These are phyloP conservation scores for Cyberlindnera veronae DNA, from an alignment of 805 yeast species.

Conservation along the genomic window DNA sequence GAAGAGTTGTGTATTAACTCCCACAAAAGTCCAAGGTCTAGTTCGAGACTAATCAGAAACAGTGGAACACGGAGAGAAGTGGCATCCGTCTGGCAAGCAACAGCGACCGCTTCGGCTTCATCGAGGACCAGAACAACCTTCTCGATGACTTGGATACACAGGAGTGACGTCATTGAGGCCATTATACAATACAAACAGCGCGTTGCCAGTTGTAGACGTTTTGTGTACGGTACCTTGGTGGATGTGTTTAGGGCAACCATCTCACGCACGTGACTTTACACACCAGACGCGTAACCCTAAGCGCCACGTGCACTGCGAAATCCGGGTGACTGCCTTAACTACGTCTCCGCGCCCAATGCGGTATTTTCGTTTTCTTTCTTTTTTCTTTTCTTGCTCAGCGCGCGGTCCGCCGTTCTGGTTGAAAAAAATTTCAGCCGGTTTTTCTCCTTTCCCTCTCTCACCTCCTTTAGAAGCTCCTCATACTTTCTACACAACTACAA, in stretches of 20 bases:
- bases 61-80: constrained; percentile 17
- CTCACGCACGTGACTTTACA: constrained; percentile 1
- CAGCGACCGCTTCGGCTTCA: constrained; percentile 33
- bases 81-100: constrained; percentile 23
- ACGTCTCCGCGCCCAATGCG: neutral
- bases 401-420: constrained; percentile 1
- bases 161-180: constrained; percentile 4
- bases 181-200: neutral
- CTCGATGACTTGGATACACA: constrained; percentile 37
- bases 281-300: neutral
- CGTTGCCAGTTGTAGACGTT: too few species aligned
- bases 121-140: constrained; percentile 39
- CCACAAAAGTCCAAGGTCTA: constrained; percentile 11
- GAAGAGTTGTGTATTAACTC: constrained; percentile 13
- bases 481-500: constrained; percentile 8
- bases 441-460: constrained; percentile 2
- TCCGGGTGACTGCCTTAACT: constrained; percentile 1
- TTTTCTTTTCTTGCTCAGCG: neutral
- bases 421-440: constrained; percentile 12
- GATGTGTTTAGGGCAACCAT: constrained; percentile 1
- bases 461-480: neutral
- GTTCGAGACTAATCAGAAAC: constrained; percentile 1
- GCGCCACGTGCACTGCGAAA: too few species aligned
- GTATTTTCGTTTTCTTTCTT: neutral
- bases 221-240: too few species aligned